Conservation (phyloP, 2,329 filamentous ascomycete species). For the Nemania diffusa region DNA sequence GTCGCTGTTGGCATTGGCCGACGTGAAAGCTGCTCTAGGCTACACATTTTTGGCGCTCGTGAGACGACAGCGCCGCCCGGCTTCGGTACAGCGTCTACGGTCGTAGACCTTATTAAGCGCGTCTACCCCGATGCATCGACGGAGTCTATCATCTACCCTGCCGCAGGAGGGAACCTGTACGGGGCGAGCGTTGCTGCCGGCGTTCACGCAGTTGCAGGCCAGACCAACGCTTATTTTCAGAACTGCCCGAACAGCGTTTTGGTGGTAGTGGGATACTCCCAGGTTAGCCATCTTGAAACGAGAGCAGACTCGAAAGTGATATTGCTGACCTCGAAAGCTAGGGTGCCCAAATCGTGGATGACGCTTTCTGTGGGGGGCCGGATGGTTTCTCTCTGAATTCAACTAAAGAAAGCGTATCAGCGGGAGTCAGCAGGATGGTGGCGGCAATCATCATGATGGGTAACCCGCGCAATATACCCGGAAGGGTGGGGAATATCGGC, state of each 20-base stretch:
- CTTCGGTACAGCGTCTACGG: slow-evolving; percentile 56
- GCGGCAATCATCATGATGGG: slow-evolving; percentile 71
- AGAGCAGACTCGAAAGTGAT: neutral
- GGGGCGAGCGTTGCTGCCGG: slow-evolving; percentile 63
- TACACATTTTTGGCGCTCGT: slow-evolving; percentile 62
- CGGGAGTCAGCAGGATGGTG: slow-evolving; percentile 60
- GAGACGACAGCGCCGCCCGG: slow-evolving; percentile 60
- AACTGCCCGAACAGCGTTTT: slow-evolving; percentile 65
- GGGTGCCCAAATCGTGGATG: slow-evolving; percentile 71
- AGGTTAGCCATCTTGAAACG: slow-evolving; percentile 53
- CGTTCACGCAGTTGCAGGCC: slow-evolving; percentile 60
- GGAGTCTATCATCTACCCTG: slow-evolving; percentile 63
- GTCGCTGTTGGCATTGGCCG: slow-evolving; percentile 7
- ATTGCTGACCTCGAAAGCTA: slow-evolving; percentile 41
- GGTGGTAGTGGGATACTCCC: slow-evolving; percentile 70
- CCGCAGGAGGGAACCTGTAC: slow-evolving; percentile 65
- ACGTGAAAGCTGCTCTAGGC: slow-evolving; percentile 51
- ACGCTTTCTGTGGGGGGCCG: slow-evolving; percentile 68
- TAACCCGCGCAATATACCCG: slow-evolving; percentile 63
- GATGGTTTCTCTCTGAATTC: slow-evolving; percentile 60
- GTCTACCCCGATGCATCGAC: slow-evolving; percentile 52
- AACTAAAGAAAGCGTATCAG: slow-evolving; percentile 54
- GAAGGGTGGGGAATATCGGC: slow-evolving; percentile 66
- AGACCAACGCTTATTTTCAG: slow-evolving; percentile 60
- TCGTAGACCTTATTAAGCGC: slow-evolving; percentile 56